These are phyloP conservation scores for Isabelozyma rhagii DNA, from an alignment of 805 yeast genomes.

Conservation along the genomic window DNA sequence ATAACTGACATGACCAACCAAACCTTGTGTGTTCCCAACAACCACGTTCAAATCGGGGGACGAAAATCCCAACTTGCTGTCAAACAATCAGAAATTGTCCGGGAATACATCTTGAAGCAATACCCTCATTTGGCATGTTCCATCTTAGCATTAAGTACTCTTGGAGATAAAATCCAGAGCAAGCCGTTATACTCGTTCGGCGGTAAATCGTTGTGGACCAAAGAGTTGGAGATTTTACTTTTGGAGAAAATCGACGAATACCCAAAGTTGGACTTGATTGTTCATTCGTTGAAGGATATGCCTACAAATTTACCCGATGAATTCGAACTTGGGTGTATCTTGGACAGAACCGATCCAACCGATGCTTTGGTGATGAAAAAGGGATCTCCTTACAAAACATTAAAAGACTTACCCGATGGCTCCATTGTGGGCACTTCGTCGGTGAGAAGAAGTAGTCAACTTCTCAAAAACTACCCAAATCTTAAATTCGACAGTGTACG, in stretches of 20 bases:
- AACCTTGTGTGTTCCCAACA: constrained; percentile 19
- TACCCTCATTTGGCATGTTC: constrained; percentile 72
- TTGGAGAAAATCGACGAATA: constrained; percentile 58
- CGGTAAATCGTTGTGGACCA: constrained; percentile 95
- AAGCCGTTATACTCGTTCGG: constrained; percentile 92
- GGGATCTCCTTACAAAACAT: constrained; percentile 57
- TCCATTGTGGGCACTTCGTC: constrained; percentile 93
- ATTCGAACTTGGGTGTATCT: constrained; percentile 83
- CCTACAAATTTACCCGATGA: constrained; percentile 90
- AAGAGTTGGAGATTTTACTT: constrained; percentile 81
- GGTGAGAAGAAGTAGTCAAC: constrained; percentile 88
- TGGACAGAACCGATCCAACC: constrained; percentile 86
- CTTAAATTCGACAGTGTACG: constrained; percentile 80
- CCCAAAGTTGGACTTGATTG: constrained; percentile 80
- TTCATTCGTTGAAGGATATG: constrained; percentile 89
- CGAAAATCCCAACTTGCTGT: constrained; percentile 87
- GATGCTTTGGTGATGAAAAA: constrained; percentile 82
- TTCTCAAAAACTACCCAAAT: constrained; percentile 72
- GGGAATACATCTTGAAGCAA: constrained; percentile 49
- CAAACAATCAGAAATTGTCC: constrained; percentile 76
- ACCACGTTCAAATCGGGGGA: constrained; percentile 68
- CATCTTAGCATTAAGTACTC: constrained; percentile 74
- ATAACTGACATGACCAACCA: neutral
- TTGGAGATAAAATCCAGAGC: constrained; percentile 85
- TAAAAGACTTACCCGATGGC: constrained; percentile 79